A percentile compares a stretch with the other conserved stretches of the same genome.
Conservation (phyloP, 441 rosid species). For the Kokia cookei region DNA sequence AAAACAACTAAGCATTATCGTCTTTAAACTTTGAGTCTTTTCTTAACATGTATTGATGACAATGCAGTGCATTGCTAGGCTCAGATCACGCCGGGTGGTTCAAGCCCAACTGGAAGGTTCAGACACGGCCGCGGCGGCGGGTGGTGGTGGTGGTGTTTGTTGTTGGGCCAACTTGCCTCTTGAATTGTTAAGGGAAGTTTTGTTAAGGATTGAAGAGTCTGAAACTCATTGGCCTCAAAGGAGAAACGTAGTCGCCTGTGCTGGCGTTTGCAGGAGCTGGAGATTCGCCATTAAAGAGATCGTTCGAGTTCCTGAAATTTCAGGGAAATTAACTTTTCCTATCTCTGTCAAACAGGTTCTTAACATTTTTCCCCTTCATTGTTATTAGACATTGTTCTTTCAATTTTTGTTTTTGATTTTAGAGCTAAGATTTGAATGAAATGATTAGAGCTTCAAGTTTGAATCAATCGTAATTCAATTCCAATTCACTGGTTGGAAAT, state of each 20-base stretch:
- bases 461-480: background rate
- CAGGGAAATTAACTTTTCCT: constrained; percentile 60
- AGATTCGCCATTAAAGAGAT: constrained; percentile 40
- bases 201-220: constrained; percentile 42
- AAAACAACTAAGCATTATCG: background rate
- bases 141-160: background rate
- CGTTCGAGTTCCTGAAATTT: constrained; percentile 44
- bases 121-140: background rate
- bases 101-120: constrained; percentile 6
- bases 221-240: constrained; percentile 53
- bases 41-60: background rate
- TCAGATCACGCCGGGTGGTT: constrained; percentile 44
- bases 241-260: constrained; percentile 53
- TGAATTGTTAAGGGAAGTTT: constrained; percentile 53
- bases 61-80: constrained; percentile 24
- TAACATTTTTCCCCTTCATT: background rate
- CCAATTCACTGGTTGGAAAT: background rate
- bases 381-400: background rate
- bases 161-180: constrained; percentile 57
- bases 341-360: constrained; percentile 56
- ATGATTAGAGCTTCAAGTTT: background rate
- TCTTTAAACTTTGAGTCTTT: background rate
- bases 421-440: background rate
- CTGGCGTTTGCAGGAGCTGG: constrained; percentile 65
- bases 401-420: background rate